Conservation (phyloP, 1,139 yeast species). For the Lodderomyces theae region DNA sequence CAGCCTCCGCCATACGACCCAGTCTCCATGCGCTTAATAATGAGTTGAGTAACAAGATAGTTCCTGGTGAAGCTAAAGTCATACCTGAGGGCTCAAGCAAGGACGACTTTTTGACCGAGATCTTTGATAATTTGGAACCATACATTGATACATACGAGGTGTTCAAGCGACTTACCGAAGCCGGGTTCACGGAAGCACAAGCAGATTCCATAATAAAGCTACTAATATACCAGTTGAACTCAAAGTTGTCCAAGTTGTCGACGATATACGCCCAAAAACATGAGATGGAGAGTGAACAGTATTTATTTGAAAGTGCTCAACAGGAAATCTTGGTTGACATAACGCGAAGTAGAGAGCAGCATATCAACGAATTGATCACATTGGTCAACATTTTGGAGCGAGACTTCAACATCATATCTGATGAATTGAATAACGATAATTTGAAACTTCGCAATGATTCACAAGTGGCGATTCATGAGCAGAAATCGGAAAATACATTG, state of each 20-base stretch:
- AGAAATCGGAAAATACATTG: slow-evolving; percentile 79
- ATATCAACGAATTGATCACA: slow-evolving; percentile 65
- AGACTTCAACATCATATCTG: slow-evolving; percentile 67
- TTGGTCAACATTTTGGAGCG: slow-evolving; percentile 70
- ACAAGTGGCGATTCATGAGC: slow-evolving; percentile 82
- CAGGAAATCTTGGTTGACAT: slow-evolving; percentile 83
- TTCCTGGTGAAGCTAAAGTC: slow-evolving; percentile 8
- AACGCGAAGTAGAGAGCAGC: slow-evolving; percentile 67
- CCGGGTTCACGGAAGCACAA: slow-evolving; percentile 56
- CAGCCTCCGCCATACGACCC: background rate
- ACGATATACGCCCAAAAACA: slow-evolving; percentile 60
- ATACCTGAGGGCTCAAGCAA: slow-evolving; percentile 10
- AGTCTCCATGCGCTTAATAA: background rate
- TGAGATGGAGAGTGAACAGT: slow-evolving; percentile 82
- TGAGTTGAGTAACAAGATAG: slow-evolving; percentile 5
- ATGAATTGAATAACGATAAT: slow-evolving; percentile 71
- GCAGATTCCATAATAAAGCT: slow-evolving; percentile 52
- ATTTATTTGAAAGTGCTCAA: slow-evolving; percentile 89
- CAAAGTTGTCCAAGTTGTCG: slow-evolving; percentile 56
- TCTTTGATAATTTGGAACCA: slow-evolving; percentile 45
- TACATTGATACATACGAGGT: slow-evolving; percentile 52
- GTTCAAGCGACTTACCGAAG: slow-evolving; percentile 34
- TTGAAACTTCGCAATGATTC: slow-evolving; percentile 69
- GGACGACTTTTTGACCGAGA: slow-evolving; percentile 28
- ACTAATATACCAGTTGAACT: slow-evolving; percentile 48